Base-by-base conservation (phyloP, 2,329 filamentous ascomycete genomes). In the Nothomitra cinnamomea region DNA sequence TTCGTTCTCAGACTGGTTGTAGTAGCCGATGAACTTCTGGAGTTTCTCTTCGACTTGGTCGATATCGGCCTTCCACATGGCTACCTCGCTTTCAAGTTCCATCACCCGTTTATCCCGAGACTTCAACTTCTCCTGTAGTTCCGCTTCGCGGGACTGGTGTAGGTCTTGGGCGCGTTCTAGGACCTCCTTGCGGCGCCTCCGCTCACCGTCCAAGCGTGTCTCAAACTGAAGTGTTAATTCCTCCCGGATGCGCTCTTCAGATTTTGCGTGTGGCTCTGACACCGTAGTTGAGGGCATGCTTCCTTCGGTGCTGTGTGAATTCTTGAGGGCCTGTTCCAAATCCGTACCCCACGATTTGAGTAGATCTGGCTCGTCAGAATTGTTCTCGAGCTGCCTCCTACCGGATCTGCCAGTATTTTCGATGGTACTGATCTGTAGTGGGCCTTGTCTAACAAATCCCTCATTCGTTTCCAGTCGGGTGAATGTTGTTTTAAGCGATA, bases 151-250 rank as follows among this genome's bases (percentile, higher is more conserved):
- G 4, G 25, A n/a, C 13, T 49, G 45, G 24, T 49, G 45, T 15
- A 49, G 24, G 28, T 49, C 45, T 35, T 49, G 45, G 19, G 45
- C 45, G 25, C 45, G 45, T 19, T 49, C 45, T n/a, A 49, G 45
- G 10, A 49, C 45, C n/a, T 49, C 45, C 13, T 49, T 49, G 25
- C 45, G 45, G 6, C 45, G 45, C 45, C 45, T 7, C 13, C 45
- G 25, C 45, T 49, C 45, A n/a, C 45, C 45, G 15, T 49, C 45
- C 25, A 49, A 10, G 17, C 45, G 45, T 17, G 15, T 49, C 25
- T 49, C 45, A 19, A 49, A 49, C 32, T 49, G 22, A 19, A 32
- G 22, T 28, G 13, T 32, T 19, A 49, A 12, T 28, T 49, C 24
- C 15, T 49, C 45, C 19, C 45, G 45, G 13, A 49, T 35, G 45